Conservation (phyloP, 305 asterid genomes). For the Stenogyne calaminthoides region DNA sequence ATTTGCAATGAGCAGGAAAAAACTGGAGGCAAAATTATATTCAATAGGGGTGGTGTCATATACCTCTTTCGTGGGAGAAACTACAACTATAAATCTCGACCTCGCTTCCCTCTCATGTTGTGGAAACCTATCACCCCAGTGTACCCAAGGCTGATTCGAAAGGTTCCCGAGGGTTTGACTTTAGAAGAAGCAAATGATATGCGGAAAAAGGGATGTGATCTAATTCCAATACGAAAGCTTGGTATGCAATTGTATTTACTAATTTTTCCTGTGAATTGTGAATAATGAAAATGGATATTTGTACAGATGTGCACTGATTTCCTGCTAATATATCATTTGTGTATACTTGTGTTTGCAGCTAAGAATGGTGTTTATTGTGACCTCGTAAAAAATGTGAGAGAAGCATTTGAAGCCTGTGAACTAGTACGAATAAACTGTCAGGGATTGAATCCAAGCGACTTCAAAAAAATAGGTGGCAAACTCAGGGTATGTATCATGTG, state of each 20-base stretch:
- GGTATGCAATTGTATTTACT: slow-evolving; percentile 44
- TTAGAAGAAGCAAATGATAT: slow-evolving; percentile 74
- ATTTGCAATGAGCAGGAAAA: slow-evolving; percentile 58
- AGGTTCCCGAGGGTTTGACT: slow-evolving; percentile 81
- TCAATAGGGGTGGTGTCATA: slow-evolving; percentile 68
- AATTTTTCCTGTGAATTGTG: slow-evolving; percentile 13
- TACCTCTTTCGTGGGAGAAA: slow-evolving; percentile 93
- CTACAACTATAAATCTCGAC: slow-evolving; percentile 75
- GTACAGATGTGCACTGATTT: slow-evolving; percentile 11
- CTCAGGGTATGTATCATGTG: slow-evolving; percentile 56
- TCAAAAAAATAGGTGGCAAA: slow-evolving; percentile 85
- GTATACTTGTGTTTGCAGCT: slow-evolving; percentile 52
- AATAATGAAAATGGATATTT: slow-evolving; percentile 22
- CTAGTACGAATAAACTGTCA: slow-evolving; percentile 80
- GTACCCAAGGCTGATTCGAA: slow-evolving; percentile 75
- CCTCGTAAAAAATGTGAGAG: slow-evolving; percentile 71
- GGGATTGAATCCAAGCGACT: slow-evolving; percentile 87
- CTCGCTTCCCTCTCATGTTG: slow-evolving; percentile 78
- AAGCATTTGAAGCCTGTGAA: slow-evolving; percentile 96
- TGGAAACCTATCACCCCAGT: slow-evolving; percentile 92
- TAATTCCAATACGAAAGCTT: slow-evolving; percentile 82
- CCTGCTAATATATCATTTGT: slow-evolving; percentile 21
- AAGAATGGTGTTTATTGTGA: slow-evolving; percentile 82
- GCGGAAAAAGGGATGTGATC: slow-evolving; percentile 77
- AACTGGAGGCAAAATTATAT: slow-evolving; percentile 87